Evolutionary conservation across 805 yeast genomes (phyloP).

Genomic region (Candida parachauliodes): DNA sequence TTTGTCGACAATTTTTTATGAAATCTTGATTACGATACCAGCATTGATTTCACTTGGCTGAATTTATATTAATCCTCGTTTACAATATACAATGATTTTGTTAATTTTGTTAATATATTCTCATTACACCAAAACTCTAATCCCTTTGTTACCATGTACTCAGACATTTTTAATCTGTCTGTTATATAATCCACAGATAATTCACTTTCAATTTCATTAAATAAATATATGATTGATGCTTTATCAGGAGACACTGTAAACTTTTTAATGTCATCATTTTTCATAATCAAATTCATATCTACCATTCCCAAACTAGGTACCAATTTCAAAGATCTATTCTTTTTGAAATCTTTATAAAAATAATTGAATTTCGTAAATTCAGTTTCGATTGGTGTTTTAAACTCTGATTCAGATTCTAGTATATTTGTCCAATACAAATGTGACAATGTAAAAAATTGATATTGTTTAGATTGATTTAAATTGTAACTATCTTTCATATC

Average conservation of each 20-base stretch:
- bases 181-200: constrained; percentile 31
- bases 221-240: constrained; percentile 58
- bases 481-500: constrained; percentile 60
- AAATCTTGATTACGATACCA: too few relatives aligned
- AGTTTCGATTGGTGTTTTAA: constrained; percentile 43
- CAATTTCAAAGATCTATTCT: constrained; percentile 57
- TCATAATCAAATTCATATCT: constrained; percentile 49
- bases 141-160: constrained; percentile 33
- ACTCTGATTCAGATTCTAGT: constrained; percentile 22
- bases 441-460: constrained; percentile 66
- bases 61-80: too few relatives aligned
- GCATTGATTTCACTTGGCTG: too few relatives aligned
- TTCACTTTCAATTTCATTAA: constrained; percentile 33
- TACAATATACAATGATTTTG: constrained; percentile 30
- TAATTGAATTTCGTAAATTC: constrained; percentile 43
- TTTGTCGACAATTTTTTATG: too few relatives aligned
- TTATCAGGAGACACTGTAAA: constrained; percentile 64
- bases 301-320: constrained; percentile 62
- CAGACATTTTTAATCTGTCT: constrained; percentile 39
- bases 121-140: constrained; percentile 62
- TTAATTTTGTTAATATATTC: constrained; percentile 46
- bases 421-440: constrained; percentile 77
- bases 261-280: constrained; percentile 28
- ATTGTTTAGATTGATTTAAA: constrained; percentile 28
- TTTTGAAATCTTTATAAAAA: constrained; percentile 42